These are phyloP conservation scores for Pseudozyma sp. DNA, from an alignment of 1,284 basidiomycete genomes.

Conservation along the genomic window DNA sequence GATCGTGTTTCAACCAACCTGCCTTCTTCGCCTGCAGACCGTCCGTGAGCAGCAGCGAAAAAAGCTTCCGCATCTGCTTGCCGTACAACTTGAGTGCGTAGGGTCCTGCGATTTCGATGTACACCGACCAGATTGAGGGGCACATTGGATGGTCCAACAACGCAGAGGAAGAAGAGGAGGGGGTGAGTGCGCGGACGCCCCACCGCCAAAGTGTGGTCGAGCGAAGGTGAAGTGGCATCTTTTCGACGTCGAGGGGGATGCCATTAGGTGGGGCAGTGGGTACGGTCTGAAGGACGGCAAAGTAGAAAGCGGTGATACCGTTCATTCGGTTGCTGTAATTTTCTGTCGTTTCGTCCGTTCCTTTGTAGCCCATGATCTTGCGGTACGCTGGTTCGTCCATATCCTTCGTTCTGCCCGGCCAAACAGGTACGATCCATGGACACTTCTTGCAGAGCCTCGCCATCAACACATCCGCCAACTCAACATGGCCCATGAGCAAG, in stretches of 20 bases:
- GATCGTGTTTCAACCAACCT: constrained; percentile 45
- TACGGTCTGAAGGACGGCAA: constrained; percentile 76
- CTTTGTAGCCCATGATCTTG: constrained; percentile 79
- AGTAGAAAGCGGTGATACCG: constrained; percentile 89
- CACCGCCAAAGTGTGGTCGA: constrained; percentile 62
- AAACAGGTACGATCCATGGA: constrained; percentile 73
- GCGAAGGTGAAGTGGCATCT: constrained; percentile 48
- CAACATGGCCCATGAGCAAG: constrained; percentile 73
- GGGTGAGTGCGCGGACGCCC: constrained; percentile 57
- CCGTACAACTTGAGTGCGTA: constrained; percentile 50
- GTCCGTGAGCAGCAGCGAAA: constrained; percentile 50
- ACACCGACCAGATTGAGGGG: constrained; percentile 61
- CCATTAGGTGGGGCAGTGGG: constrained; percentile 36
- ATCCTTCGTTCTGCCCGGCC: constrained; percentile 54
- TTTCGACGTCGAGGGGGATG: constrained; percentile 14
- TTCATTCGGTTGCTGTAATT: constrained; percentile 82
- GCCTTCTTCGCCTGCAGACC: constrained; percentile 50
- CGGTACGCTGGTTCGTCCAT: constrained; percentile 73
- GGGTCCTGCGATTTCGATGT: constrained; percentile 61
- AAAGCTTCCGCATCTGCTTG: constrained; percentile 59
- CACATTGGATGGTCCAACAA: constrained; percentile 57
- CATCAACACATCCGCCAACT: constrained; percentile 82
- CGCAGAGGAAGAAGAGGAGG: constrained; percentile 33
- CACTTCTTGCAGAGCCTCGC: constrained; percentile 84
- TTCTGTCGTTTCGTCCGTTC: constrained; percentile 71